These are phyloP conservation scores for Isatis tinctoria DNA, from an alignment of 345 rosid genomes.

Conservation along the genomic window DNA sequence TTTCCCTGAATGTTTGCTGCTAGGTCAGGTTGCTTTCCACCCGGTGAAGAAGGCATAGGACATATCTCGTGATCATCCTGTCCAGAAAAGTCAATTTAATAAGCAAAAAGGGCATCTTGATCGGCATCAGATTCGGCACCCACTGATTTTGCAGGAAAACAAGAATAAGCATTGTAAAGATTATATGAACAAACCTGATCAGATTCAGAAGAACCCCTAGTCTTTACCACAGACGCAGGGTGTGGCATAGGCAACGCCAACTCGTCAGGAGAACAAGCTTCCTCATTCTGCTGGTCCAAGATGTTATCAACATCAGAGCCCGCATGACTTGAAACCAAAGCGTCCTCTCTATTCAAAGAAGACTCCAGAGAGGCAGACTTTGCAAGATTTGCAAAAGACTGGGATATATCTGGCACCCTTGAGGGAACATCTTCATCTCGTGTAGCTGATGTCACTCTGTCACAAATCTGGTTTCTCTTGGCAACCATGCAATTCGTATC, in stretches of 20 bases:
- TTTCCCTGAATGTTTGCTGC: background rate
- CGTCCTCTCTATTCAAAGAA: conserved; percentile 19
- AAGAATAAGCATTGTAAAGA: conserved; percentile 20
- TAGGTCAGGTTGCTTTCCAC: background rate
- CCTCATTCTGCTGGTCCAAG: conserved; percentile 26
- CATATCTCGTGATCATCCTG: conserved; percentile 27
- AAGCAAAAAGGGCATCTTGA: conserved; percentile 15
- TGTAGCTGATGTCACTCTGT: conserved; percentile 10
- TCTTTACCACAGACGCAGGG: conserved; percentile 20
- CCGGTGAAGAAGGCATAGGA: conserved; percentile 13
- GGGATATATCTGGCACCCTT: conserved; percentile 15
- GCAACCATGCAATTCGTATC: conserved; percentile 17
- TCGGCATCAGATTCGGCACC: background rate
- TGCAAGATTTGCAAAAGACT: conserved; percentile 7
- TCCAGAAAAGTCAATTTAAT: conserved; percentile 25
- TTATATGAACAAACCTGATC: conserved; percentile 22
- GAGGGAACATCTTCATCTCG: conserved; percentile 24
- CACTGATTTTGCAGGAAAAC: background rate
- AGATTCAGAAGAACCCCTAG: conserved; percentile 12
- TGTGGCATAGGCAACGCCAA: conserved; percentile 4
- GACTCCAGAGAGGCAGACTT: conserved; percentile 8
- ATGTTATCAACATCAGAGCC: background rate
- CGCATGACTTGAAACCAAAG: conserved; percentile 6
- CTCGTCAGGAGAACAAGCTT: conserved; percentile 23
- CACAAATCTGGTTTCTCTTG: conserved; percentile 5